phyloP scores from a whole-genome alignment of 768 basidiomycete species.

The Mycena vitilis region DNA sequence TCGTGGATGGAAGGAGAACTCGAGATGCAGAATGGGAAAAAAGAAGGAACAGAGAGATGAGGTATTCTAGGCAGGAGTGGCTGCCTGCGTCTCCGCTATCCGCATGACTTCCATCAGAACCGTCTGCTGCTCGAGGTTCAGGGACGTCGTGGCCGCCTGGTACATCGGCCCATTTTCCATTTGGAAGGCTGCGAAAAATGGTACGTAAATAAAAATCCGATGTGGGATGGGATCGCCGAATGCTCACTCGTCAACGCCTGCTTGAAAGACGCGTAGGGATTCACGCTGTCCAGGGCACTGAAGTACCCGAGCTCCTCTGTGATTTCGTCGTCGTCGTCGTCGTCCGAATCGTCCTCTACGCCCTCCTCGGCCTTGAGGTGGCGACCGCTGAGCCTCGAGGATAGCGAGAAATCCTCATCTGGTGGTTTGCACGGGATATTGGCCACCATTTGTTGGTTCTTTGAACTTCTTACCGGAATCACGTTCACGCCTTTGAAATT shows the following conservation, averaged over 20 bases:
- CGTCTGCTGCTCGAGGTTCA: conserved; percentile 82
- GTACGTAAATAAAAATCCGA: not conserved
- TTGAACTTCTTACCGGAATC: too few relatives aligned
- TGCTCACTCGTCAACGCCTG: conserved; percentile 78
- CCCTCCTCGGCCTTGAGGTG: conserved; percentile 61
- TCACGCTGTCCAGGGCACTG: conserved; percentile 83
- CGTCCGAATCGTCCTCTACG: conserved; percentile 61
- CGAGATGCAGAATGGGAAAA: not conserved
- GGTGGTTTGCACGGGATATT: too few relatives aligned
- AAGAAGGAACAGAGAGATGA: not conserved
- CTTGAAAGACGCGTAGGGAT: conserved; percentile 85
- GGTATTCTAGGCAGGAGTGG: conserved; percentile 29
- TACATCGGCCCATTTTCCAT: conserved; percentile 75
- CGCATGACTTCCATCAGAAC: conserved; percentile 88
- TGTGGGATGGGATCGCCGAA: conserved; percentile 2
- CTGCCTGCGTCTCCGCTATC: conserved; percentile 65
- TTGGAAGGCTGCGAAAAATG: conserved; percentile 70
- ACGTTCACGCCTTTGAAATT: too few relatives aligned
- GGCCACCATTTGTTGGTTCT: too few relatives aligned
- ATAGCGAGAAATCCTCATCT: too few relatives aligned
- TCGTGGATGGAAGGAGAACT: conserved; percentile 2
- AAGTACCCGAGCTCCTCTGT: conserved; percentile 89
- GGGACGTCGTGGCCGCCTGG: conserved; percentile 76
- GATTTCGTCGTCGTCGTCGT: conserved; percentile 68
- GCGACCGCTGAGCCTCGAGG: too few relatives aligned